Base-by-base conservation (phyloP, 129 eudicot genomes). In the Flaveria linearis region DNA sequence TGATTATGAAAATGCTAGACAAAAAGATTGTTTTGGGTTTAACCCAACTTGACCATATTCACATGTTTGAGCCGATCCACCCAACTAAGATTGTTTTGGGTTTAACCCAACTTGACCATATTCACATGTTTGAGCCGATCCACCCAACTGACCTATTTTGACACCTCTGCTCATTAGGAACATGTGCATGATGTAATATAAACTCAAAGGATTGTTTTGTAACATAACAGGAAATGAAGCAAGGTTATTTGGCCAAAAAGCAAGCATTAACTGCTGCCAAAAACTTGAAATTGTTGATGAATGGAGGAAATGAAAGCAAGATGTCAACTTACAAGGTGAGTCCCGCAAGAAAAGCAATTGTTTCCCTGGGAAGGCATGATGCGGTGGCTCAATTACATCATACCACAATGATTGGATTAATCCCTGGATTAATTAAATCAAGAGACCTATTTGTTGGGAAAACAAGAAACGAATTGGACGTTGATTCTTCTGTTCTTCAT, bases 371-470 rank as follows among this genome's bases (percentile, higher is more conserved):
- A 30, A 87, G 96, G 75, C 82, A 82, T 9, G 89, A 87, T 68
- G 93, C 89, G 7, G 96, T 92, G 62, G 97, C 96, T 71, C 93
- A 89, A 47, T 87, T 81, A 41, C 85, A 85, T 22, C 63, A 79
- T 17, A 68, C 88, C 64, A 92, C 96, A 20, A 51, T 87, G 26
- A 86, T 82, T 13, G 96, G 97, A 63, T 78, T 86, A 12, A 45
- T 87, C 66, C 96, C 97, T 2, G 97, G 96, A 12, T 78, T 87
- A 66, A 84, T 92, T 75, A 92, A 92, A 73, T 89, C 97, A 23
- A 92, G 86, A 78, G 97, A 92, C 79, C 71, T 92, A 52, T 87
- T 65, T 69, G 90, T 92, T 5, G 97, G 97, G 49, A 92, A 83
- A 78, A 86, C 91, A 30, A 86, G 96, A 83, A 89, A 87, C 69